Evolutionary conservation across 176 grass and related monocot species (phyloP).

Genomic region (Zea mays): Zm-B73-REFERENCE-NAM-5.0 NC_050097.1:41371501-41372000

Average conservation of each 20-base stretch:
- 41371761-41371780: neutral
- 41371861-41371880: conserved; percentile 63
- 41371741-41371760: too few species aligned
- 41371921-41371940: conserved; percentile 86
- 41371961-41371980: conserved; percentile 73
- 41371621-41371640: conserved; percentile 80
- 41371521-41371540: neutral
- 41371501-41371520: neutral
- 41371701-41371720: conserved; percentile 48
- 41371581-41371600: neutral
- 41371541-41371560: neutral
- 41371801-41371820: neutral
- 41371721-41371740: too few species aligned
- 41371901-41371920: conserved; percentile 68
- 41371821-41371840: neutral
- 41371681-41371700: conserved; percentile 68
- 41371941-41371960: conserved; percentile 71
- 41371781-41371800: neutral
- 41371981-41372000: conserved; percentile 76
- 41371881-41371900: conserved; percentile 50
- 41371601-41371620: conserved; percentile 5
- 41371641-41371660: conserved; percentile 77
- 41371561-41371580: neutral
- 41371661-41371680: conserved; percentile 57
- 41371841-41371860: conserved; percentile 40